A percentile compares a stretch with the other conserved stretches of the same genome.
phyloP scores from a whole-genome alignment of 2,329 filamentous ascomycete genomes.

The Corynespora cassiicola region DNA sequence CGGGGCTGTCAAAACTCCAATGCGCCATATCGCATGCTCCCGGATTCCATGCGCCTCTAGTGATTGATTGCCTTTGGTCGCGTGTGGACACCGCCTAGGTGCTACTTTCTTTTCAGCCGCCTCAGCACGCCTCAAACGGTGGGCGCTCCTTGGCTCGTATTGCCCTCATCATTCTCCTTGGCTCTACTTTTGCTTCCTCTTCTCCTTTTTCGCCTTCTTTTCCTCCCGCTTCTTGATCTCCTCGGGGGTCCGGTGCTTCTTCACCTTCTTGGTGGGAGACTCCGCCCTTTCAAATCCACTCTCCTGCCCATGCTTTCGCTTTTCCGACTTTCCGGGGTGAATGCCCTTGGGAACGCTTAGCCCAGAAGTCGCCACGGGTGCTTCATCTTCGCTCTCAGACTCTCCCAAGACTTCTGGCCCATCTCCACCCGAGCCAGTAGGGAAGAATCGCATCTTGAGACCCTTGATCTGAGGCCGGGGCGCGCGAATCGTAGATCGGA shows the following conservation, averaged over 20 bases:
- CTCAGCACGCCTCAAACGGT: too few relatives aligned
- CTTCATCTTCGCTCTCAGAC: conserved; percentile 52
- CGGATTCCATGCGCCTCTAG: too few relatives aligned
- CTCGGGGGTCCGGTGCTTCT: conserved; percentile 43
- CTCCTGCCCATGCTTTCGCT: conserved; percentile 46
- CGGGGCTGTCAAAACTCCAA: too few relatives aligned
- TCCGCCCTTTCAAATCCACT: conserved; percentile 33
- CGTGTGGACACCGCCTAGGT: too few relatives aligned
- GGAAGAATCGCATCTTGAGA: conserved; percentile 70
- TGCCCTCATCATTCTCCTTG: conserved; percentile 17
- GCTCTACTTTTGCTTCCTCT: conserved; percentile 39
- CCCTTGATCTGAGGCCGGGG: conserved; percentile 71
- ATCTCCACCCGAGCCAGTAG: conserved; percentile 64
- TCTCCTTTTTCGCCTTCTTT: conserved; percentile 47
- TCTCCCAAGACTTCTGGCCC: conserved; percentile 51
- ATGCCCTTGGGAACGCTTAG: conserved; percentile 29
- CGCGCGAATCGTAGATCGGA: conserved; percentile 57
- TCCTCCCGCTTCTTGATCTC: conserved; percentile 45
- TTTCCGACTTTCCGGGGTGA: conserved; percentile 40
- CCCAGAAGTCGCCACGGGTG: conserved; percentile 34
- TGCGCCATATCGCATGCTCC: too few relatives aligned
- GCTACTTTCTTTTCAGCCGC: too few relatives aligned
- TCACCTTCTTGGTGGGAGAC: conserved; percentile 46
- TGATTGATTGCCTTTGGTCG: too few relatives aligned
- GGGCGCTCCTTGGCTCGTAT: too few relatives aligned